Percentiles rank a stretch among this genome's conserved stretches.
These are phyloP conservation scores for Lepidium africanum DNA, from an alignment of 345 rosid species.

Conservation along the genomic window DNA sequence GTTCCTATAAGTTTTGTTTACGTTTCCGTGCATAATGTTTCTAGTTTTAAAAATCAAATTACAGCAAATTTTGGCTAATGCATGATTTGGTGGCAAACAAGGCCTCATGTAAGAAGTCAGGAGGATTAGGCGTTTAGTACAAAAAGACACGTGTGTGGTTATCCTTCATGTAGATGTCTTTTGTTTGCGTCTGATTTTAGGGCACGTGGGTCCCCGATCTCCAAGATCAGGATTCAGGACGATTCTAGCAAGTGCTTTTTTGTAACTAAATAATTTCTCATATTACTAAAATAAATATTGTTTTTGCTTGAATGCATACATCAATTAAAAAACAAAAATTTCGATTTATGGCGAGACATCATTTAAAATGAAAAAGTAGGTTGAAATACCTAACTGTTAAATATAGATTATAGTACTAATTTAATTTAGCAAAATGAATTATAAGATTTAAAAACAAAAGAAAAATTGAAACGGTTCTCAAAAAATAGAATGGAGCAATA, in stretches of 20 bases:
- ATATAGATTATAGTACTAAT: neutral
- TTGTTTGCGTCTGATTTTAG: conserved; percentile 13
- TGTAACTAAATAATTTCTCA: no score
- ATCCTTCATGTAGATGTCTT: conserved; percentile 24
- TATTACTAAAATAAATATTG: no score
- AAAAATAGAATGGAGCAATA: conserved; percentile 19
- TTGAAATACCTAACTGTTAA: neutral
- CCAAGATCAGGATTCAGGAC: conserved; percentile 21
- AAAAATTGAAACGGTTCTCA: neutral
- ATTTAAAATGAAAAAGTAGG: neutral
- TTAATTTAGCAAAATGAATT: neutral
- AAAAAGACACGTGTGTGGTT: conserved; percentile 21
- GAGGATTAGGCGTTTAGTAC: conserved; percentile 10
- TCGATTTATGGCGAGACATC: no score
- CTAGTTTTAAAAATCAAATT: no score
- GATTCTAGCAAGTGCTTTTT: neutral
- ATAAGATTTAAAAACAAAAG: no score
- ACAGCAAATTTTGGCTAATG: neutral
- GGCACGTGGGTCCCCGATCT: conserved; percentile 24
- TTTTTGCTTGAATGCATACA: no score
- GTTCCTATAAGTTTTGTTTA: no score
- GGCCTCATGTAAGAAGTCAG: neutral
- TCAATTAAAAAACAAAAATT: no score
- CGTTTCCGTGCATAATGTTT: no score
- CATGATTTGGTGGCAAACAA: neutral